Base-by-base conservation (phyloP, 2,329 filamentous ascomycete genomes). In the Apiospora saccharicola region DNA sequence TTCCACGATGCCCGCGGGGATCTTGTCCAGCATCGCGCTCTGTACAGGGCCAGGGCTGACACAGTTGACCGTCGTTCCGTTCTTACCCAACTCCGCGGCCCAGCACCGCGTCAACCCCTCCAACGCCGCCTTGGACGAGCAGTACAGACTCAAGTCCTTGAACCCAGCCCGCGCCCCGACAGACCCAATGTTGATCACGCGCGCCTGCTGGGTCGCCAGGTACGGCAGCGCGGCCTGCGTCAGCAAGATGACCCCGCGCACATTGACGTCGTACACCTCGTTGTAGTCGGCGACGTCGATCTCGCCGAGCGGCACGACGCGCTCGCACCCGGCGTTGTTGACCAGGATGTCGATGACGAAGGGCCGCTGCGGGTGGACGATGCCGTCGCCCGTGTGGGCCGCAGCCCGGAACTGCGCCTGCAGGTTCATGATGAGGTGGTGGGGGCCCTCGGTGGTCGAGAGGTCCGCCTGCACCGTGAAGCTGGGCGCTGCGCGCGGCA, bases 151-250 rank as follows among this genome's bases (percentile, higher is more conserved):
- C 3, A 88, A 74, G 0, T 81, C 78, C 1, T 83, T 78, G 72
- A 88, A 86, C 0, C 86, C 87, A 2, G 75, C 75, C 0, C 89
- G 81, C 0, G 84, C 85, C 13, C 84, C 88, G 1, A 91, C 84
- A 2, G 87, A 90, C 19, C 85, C 85, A 73, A 92, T 86, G 80
- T 91, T 91, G 81, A 91, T 86, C 73, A 92, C 88, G 10, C 89
- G 84, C 5, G 79, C 80, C 8, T 41, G 4, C 67, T 34, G 30
- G 3, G 79, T 75, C 44, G 81, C 81, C 1, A 91, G 82, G 73
- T 89, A 81, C 0, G 88, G 88, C 16, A 89, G 80, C 0, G 87
- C 83, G 0, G 86, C 85, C 75, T 89, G 85, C 1, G 85, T 85
- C 72, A 92, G 82, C 26, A 91, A 81, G 19, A 90, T 79, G 0